Base-by-base conservation (phyloP, 2,329 filamentous ascomycete genomes). In the Pseudogymnoascus destructans region DNA sequence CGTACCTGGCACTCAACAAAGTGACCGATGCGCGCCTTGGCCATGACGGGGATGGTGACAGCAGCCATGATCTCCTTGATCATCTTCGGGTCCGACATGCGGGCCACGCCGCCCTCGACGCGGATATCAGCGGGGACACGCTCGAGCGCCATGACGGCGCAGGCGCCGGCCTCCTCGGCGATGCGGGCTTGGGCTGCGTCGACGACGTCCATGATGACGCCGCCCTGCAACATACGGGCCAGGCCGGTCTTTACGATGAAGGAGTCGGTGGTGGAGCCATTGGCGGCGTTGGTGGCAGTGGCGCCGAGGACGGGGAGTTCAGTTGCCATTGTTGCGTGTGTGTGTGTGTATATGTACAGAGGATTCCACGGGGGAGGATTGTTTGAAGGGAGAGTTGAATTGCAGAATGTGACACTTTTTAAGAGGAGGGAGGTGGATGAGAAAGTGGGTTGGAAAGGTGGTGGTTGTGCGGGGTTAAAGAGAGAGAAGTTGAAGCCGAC, bases 141-240 rank as follows among this genome's bases (percentile, higher is more conserved):
- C 80, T 97, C 93, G 62, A 98, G 85, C 36, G 93, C 93, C 93
- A 98, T 98, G 76, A 98, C 93, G 70, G 93, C 93, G 66, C 84
- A 87, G 62, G 93, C 93, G 62, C 93, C 93, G 61, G 93, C 91
- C 72, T 97, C 91, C 74, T 98, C 93, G 70, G 93, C 93, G 71
- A 98, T 96, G 74, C 89, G 89, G 62, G 93, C 91, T 76, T 88
- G 91, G 70, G 89, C 87, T 23, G 90, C 88, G 72, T 92, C 89
- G 63, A 95, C 89, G 60, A 97, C 93, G 74, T 98, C 93, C 93
- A 98, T 98, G 74, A 98, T 98, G 64, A 98, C 93, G 68, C 93
- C 93, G 71, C 93, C 93, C 79, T 97, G 96, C 74, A 97, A 78
- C 93, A 98, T 98, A 74, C 95, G 87, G 21, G 93, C 93, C 64